phyloP scores from a whole-genome alignment of 78 protist genomes.

The Dictyostelium discoideum region DNA sequence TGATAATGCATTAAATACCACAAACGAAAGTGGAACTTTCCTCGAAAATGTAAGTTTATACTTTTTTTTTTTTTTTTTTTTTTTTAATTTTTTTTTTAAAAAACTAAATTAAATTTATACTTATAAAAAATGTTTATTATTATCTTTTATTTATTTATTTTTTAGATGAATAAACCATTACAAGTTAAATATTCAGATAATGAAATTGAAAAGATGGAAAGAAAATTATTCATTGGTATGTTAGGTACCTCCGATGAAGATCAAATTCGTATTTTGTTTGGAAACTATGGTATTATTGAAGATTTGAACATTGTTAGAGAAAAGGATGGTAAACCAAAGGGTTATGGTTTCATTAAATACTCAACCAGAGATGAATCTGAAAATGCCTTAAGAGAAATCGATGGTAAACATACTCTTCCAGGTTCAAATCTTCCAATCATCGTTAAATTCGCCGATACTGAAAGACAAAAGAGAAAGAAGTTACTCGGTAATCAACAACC shows the following conservation, averaged over 20 bases:
- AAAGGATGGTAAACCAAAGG: slow-evolving; percentile 84
- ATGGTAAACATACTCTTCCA: slow-evolving; percentile 82
- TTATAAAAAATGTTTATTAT: no score
- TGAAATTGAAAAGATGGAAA: slow-evolving; percentile 80
- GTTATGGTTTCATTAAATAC: slow-evolving; percentile 98
- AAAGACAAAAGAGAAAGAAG: slow-evolving; percentile 81
- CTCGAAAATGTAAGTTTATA: slow-evolving; percentile 32
- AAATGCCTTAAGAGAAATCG: slow-evolving; percentile 92
- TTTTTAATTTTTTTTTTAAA: background rate
- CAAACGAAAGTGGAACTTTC: slow-evolving; percentile 20
- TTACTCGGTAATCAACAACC: background rate
- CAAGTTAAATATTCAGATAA: slow-evolving; percentile 78
- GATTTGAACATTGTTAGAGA: slow-evolving; percentile 91
- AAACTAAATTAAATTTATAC: no score
- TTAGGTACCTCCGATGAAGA: slow-evolving; percentile 64
- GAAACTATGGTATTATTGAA: slow-evolving; percentile 91
- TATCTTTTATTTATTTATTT: background rate
- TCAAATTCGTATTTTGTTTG: background rate
- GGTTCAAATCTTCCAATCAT: slow-evolving; percentile 61
- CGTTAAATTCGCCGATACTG: slow-evolving; percentile 77
- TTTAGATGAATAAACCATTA: slow-evolving; percentile 59
- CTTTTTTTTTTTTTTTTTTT: background rate
- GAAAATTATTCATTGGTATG: slow-evolving; percentile 79
- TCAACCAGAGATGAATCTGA: slow-evolving; percentile 93
- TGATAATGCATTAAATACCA: slow-evolving; percentile 43